A percentile compares a stretch with the other conserved stretches of the same genome.
Conservation (phyloP, 83 land plant species). For the Picea engelmannii region DNA sequence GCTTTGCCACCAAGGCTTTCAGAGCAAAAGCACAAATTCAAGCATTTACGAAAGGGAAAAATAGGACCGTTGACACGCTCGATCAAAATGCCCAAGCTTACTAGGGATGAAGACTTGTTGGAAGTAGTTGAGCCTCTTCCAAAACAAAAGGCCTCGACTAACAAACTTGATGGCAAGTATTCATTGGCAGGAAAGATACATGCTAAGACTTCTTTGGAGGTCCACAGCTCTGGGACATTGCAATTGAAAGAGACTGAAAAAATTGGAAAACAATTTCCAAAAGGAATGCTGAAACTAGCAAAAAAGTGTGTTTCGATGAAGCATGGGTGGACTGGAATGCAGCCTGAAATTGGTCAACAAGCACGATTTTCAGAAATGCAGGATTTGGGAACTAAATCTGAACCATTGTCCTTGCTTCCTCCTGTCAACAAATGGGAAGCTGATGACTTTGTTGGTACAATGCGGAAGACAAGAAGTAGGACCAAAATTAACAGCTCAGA, state of each 20-base stretch:
- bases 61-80: neutral
- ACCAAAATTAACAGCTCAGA: neutral
- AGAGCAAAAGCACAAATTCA: neutral
- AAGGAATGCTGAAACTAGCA: conserved; percentile 36
- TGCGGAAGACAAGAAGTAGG: conserved; percentile 15
- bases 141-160: neutral
- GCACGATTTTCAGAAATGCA: conserved; percentile 11
- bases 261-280: conserved; percentile 28
- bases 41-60: neutral
- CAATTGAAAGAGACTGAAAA: conserved; percentile 13
- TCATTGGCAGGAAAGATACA: neutral
- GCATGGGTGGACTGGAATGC: conserved; percentile 15
- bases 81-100: neutral
- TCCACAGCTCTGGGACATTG: neutral
- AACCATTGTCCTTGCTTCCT: conserved; percentile 4
- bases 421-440: conserved; percentile 3
- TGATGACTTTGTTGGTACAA: conserved; percentile 12
- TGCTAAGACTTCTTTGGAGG: neutral
- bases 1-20: neutral
- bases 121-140: neutral
- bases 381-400: conserved; percentile 24
- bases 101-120: neutral
- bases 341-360: neutral
- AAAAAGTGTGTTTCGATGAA: conserved; percentile 13
- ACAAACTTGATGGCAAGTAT: neutral